Evolutionary conservation across 2,329 filamentous ascomycete species (phyloP).

Genomic region (Penicillium thymicola): DNA sequence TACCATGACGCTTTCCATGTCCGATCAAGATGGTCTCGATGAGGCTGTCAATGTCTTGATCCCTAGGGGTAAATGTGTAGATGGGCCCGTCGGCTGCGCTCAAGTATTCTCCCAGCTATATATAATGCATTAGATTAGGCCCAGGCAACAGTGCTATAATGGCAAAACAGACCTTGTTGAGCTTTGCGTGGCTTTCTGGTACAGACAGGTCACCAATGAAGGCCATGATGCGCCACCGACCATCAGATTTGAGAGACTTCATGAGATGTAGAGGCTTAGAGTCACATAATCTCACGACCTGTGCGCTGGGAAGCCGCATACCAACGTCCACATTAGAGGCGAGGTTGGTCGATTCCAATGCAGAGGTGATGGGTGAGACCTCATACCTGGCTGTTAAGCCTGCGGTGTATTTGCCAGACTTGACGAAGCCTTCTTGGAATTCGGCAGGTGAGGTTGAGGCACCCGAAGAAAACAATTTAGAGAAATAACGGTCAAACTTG

Average conservation of each 20-base stretch:
- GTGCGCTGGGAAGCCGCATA: slow-evolving; percentile 53
- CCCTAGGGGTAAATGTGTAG: slow-evolving; percentile 43
- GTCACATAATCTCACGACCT: slow-evolving; percentile 60
- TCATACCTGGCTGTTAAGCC: slow-evolving; percentile 57
- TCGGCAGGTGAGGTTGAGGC: slow-evolving; percentile 44
- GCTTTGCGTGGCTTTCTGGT: slow-evolving; percentile 22
- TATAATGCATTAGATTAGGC: slow-evolving; percentile 5
- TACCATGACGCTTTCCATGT: slow-evolving; percentile 45
- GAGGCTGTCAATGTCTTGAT: slow-evolving; percentile 50
- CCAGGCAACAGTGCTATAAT: neutral
- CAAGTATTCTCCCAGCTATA: slow-evolving; percentile 41
- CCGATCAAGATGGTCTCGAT: slow-evolving; percentile 59
- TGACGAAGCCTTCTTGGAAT: slow-evolving; percentile 57
- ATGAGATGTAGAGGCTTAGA: slow-evolving; percentile 55
- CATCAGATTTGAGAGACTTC: slow-evolving; percentile 50
- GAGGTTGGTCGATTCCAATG: slow-evolving; percentile 31
- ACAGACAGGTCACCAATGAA: slow-evolving; percentile 47
- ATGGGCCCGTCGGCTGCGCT: slow-evolving; percentile 43
- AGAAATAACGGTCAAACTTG: slow-evolving; percentile 57
- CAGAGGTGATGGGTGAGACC: slow-evolving; percentile 47
- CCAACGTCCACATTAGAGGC: slow-evolving; percentile 43
- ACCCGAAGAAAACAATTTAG: slow-evolving; percentile 52
- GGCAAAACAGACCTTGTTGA: slow-evolving; percentile 39
- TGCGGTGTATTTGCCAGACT: slow-evolving; percentile 58
- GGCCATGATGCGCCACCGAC: slow-evolving; percentile 51